phyloP scores from a whole-genome alignment of 1,284 basidiomycete species.

The Sporisorium sorghi region DNA sequence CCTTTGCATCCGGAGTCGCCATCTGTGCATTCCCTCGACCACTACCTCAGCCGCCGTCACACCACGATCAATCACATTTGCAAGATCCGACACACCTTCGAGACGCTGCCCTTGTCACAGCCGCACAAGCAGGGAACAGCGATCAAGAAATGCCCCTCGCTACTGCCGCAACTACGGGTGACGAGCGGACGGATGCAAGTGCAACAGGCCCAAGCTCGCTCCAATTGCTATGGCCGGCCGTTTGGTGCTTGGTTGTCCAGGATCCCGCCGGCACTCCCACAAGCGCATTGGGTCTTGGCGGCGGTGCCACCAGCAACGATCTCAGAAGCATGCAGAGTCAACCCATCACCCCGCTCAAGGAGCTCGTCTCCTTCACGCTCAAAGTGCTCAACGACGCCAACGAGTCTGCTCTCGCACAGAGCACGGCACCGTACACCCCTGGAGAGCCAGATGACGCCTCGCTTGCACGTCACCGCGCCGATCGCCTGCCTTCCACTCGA shows the following conservation, averaged over 20 bases:
- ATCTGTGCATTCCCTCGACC: slow-evolving; percentile 13
- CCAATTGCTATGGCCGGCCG: slow-evolving; percentile 34
- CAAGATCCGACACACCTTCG: not conserved
- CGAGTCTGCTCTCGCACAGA: slow-evolving; percentile 20
- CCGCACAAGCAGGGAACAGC: not conserved
- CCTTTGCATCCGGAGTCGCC: slow-evolving; percentile 29
- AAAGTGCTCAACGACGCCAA: slow-evolving; percentile 45
- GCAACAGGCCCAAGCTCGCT: not conserved
- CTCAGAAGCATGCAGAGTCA: slow-evolving; percentile 25
- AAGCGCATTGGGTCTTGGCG: not conserved
- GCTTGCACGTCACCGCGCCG: slow-evolving; percentile 16
- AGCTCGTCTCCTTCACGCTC: slow-evolving; percentile 45
- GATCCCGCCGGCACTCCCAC: not conserved
- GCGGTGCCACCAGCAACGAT: slow-evolving; percentile 3
- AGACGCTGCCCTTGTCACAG: not conserved
- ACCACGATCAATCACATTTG: not conserved
- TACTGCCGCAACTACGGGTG: not conserved
- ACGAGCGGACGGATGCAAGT: not conserved
- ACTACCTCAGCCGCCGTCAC: not conserved
- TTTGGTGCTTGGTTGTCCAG: slow-evolving; percentile 27
- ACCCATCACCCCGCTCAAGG: slow-evolving; percentile 44
- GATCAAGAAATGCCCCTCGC: slow-evolving; percentile 7
- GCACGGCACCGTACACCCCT: slow-evolving; percentile 22
- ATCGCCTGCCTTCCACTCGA: slow-evolving; percentile 13
- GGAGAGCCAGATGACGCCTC: slow-evolving; percentile 31